These are phyloP conservation scores for Nicotiana obtusifolia DNA, from an alignment of 257 asterid species.

Conservation along the genomic window DNA sequence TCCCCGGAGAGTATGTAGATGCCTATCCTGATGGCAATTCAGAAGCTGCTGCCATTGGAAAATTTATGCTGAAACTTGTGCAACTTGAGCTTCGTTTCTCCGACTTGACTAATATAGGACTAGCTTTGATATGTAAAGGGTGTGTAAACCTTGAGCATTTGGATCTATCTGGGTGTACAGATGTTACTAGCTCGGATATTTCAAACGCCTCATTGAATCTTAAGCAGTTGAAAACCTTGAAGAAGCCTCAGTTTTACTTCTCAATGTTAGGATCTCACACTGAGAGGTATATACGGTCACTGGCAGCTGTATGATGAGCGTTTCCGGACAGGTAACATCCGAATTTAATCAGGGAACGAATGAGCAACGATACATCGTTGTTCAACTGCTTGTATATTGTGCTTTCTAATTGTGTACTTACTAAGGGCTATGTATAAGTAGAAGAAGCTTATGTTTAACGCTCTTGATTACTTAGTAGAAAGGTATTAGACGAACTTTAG, in stretches of 20 bases:
- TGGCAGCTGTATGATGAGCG: slow-evolving; percentile 75
- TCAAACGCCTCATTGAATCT: slow-evolving; percentile 35
- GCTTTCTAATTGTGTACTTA: background rate
- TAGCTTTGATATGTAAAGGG: slow-evolving; percentile 49
- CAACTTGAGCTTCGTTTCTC: slow-evolving; percentile 68
- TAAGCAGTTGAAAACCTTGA: slow-evolving; percentile 52
- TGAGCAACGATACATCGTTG: background rate
- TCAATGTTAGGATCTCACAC: slow-evolving; percentile 53
- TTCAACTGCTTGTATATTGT: background rate
- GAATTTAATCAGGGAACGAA: slow-evolving; percentile 41
- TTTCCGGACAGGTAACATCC: slow-evolving; percentile 70
- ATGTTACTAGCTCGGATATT: slow-evolving; percentile 60
- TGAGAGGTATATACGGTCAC: slow-evolving; percentile 61
- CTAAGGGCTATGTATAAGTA: background rate
- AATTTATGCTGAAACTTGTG: slow-evolving; percentile 54
- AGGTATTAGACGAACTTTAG: background rate
- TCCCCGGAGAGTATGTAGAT: slow-evolving; percentile 55
- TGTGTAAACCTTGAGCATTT: slow-evolving; percentile 55
- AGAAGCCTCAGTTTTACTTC: slow-evolving; percentile 67
- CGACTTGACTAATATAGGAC: slow-evolving; percentile 61
- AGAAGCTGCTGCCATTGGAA: slow-evolving; percentile 70
- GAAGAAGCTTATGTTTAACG: background rate
- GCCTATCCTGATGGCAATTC: slow-evolving; percentile 78
- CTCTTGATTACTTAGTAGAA: background rate
- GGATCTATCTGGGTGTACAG: slow-evolving; percentile 72